Evolutionary conservation across 495 filamentous ascomycete species (phyloP).

Genomic region (Tuber indicum): DNA sequence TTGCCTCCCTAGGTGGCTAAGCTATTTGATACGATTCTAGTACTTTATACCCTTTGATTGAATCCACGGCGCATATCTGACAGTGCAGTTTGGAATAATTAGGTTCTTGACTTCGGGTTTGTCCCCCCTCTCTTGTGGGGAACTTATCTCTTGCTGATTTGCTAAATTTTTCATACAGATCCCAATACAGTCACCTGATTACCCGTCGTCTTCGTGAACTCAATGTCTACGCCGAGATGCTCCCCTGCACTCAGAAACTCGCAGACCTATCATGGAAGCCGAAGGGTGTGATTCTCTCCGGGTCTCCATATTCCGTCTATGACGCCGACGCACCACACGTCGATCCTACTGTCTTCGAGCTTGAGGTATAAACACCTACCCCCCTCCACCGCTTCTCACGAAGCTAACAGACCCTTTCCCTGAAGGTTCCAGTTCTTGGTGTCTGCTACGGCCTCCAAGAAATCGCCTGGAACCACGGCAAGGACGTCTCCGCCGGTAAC

Average conservation of each 20-base stretch:
- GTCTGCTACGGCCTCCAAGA: constrained; percentile 81
- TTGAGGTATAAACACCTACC: constrained; percentile 46
- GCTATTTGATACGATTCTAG: constrained; percentile 42
- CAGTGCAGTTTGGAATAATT: constrained; percentile 7
- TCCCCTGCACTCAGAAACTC: constrained; percentile 84
- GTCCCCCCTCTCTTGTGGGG: constrained; percentile 9
- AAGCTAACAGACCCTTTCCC: background rate
- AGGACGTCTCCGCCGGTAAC: constrained; percentile 67
- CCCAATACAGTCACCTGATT: constrained; percentile 68
- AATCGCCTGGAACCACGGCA: constrained; percentile 66
- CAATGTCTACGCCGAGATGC: constrained; percentile 85
- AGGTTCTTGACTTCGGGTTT: constrained; percentile 44
- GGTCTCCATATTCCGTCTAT: constrained; percentile 71
- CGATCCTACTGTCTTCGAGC: constrained; percentile 70
- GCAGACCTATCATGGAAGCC: constrained; percentile 71
- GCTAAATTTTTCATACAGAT: constrained; percentile 37
- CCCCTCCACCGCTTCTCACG: background rate
- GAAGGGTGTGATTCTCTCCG: constrained; percentile 72
- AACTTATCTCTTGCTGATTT: background rate
- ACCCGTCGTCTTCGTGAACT: constrained; percentile 68
- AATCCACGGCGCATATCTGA: constrained; percentile 5
- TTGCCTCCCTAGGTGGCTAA: constrained; percentile 31
- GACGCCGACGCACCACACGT: constrained; percentile 65
- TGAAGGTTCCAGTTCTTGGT: constrained; percentile 59
- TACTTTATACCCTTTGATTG: constrained; percentile 25